Percentiles rank a stretch among this genome's conserved stretches.
These are phyloP conservation scores for Boletus smithii DNA, from an alignment of 1,284 basidiomycete genomes.

Conservation along the genomic window DNA sequence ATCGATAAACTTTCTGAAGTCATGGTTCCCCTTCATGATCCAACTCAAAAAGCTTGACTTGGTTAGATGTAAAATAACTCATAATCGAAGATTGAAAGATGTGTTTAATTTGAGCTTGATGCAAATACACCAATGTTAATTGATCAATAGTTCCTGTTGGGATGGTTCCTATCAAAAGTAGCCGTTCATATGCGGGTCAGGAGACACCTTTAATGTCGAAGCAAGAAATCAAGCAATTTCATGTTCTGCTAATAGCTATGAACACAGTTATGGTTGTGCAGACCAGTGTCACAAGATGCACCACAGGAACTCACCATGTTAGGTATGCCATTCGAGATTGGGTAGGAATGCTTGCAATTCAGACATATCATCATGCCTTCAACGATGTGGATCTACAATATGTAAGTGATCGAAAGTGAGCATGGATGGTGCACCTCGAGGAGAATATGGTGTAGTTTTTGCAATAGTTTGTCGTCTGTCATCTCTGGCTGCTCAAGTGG, in stretches of 20 bases:
- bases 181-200: background rate
- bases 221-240: conserved; percentile 60
- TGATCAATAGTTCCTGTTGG: too few relatives aligned
- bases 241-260: conserved; percentile 84
- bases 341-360: conserved; percentile 88
- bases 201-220: background rate
- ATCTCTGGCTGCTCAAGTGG: conserved; percentile 79
- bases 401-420: background rate
- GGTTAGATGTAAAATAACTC: too few relatives aligned
- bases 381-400: conserved; percentile 74
- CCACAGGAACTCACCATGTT: conserved; percentile 84
- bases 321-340: conserved; percentile 92
- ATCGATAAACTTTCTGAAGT: conserved; percentile 12
- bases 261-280: conserved; percentile 2
- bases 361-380: conserved; percentile 94
- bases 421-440: conserved; percentile 66
- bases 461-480: conserved; percentile 75
- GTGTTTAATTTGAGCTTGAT: too few relatives aligned
- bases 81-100: too few relatives aligned
- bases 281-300: background rate
- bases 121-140: too few relatives aligned
- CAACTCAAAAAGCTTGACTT: too few relatives aligned
- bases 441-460: conserved; percentile 85
- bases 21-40: background rate
- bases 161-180: too few relatives aligned